Evolutionary conservation across 1,284 basidiomycete species (phyloP).

Genomic region (Naganishia sp.): DNA sequence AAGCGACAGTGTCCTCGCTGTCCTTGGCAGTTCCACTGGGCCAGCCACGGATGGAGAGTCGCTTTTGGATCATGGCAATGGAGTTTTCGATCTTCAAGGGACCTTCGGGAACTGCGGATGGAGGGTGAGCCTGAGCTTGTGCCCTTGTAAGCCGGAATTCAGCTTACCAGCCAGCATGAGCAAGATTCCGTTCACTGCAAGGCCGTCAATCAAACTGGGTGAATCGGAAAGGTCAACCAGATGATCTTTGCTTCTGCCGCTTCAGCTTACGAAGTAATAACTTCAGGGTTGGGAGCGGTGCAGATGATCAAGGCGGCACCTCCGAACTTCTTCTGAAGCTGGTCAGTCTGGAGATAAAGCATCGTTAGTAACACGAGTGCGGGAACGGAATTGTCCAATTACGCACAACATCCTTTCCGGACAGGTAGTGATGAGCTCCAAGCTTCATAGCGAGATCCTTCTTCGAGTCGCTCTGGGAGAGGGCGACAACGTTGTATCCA

Average conservation of each 20-base stretch:
- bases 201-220: constrained; percentile 44
- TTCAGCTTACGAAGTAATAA: constrained; percentile 36
- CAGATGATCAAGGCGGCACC: constrained; percentile 47
- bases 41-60: constrained; percentile 51
- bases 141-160: too few relatives aligned
- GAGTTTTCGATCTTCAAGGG: constrained; percentile 36
- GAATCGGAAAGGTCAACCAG: not conserved
- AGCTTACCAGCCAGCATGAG: constrained; percentile 39
- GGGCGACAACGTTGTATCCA: constrained; percentile 50
- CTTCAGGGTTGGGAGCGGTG: constrained; percentile 49
- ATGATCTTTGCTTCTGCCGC: too few relatives aligned
- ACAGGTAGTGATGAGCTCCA: constrained; percentile 53
- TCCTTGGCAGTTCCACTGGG: constrained; percentile 47
- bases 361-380: too few relatives aligned
- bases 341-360: not conserved
- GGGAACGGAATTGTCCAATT: too few relatives aligned
- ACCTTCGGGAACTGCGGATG: constrained; percentile 9
- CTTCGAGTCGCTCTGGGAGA: constrained; percentile 48
- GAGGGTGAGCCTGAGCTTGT: not conserved
- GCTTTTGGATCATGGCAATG: constrained; percentile 47
- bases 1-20: constrained; percentile 48
- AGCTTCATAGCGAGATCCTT: constrained; percentile 49
- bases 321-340: constrained; percentile 54
- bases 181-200: constrained; percentile 50
- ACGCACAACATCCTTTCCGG: constrained; percentile 21